Base-by-base conservation (phyloP, 352 stramenopile species). In the Phytophthora sansomeana region DNA sequence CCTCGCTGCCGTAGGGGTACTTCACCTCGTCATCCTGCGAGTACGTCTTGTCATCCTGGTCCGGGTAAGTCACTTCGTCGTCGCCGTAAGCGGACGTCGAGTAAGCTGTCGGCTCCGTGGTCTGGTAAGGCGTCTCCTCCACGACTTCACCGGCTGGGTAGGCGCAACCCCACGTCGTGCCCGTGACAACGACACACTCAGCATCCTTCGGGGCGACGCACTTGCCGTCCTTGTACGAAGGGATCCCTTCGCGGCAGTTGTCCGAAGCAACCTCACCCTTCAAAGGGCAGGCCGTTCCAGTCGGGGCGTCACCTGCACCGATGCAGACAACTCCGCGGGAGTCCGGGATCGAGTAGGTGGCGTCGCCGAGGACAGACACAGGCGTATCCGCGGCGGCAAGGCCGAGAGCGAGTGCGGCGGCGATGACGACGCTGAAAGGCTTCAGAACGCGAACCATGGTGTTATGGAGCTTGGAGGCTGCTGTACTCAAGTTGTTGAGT, bases 331-430 rank as follows among this genome's bases (percentile, higher is more conserved):
- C 26, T 8, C 62, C 72, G 30, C 55, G 59, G 43, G 28, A 59
- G 11, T n/a, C 38, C 8, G 67, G 42, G 43, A 72, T 69, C 28
- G 44, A 55, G 62, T 84, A 84, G 5, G 70, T 80, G 21, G 76
- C 76, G 43, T 84, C 73, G 19, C 69, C 66, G 6, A 74, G 73
- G 9, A 84, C 70, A 14, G 69, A 80, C n/a, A 84, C 73, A 43
- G 39, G 6, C 30, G 29, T 56, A 30, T 67, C 48, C 0, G 69
- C 69, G 29, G 67, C 29, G 11, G 29, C 63, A 46, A 62, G 38
- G 30, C 48, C 33, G 35, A 75, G 48, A 10, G 57, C 66, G 32
- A 72, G 48, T 32, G 47, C 50, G 24, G 50, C 19, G 26, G 67
- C 67, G 39, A 75, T 4, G 39, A 62, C 50, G 8, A 56, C 24